Evolutionary conservation across 108 stramenopile species (phyloP), one percentile per base, ranked within the genome.

Genomic region (Seminavis robusta): DNA sequence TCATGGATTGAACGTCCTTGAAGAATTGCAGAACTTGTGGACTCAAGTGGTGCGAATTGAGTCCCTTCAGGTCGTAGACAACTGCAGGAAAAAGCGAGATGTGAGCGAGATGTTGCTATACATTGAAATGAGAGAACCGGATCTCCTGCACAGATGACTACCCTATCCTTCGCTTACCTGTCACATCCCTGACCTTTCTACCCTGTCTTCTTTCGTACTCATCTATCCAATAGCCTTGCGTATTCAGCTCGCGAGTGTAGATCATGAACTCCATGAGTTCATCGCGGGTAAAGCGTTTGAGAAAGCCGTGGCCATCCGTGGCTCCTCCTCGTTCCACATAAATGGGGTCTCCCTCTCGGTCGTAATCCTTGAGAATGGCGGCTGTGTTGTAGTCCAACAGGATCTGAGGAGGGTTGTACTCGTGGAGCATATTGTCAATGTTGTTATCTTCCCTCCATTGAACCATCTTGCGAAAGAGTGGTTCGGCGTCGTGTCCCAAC

Each of bases 261-360:
- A 63, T 63, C 15, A 26, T 52, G 23, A 53, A 39, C 21, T 30
- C 19, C 21, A 63, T 33, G 52, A 63, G 41, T 43, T 63, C 51
- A 4, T 52, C 62, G 36, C 17, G 15, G 5, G 52, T 52, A 44
- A 30, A 63, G 17, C 44, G 43, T 3, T 32, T 37, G 13, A 63
- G 11, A 26, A 63, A 28, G 5, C 41, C 52, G 6, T 7, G 13
- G 17, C 29, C 19, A 32, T 63, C 62, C 7, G 62, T 40, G 3
- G 31, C 52, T 13, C 62, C 62, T 2, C 42, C 43, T 7, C 62
- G 62, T 13, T 25, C 33, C 40, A 53, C 11, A 20, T 38, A 53
- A 30, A 63, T 40, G 4, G 62, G 62, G 43, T 63, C 62, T 8
- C 62, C 62, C 7, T 52, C 62, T 8, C 39, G 23, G 23, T 63